Base-by-base conservation (phyloP, 345 rosid genomes). In the Camelina neglecta region DNA sequence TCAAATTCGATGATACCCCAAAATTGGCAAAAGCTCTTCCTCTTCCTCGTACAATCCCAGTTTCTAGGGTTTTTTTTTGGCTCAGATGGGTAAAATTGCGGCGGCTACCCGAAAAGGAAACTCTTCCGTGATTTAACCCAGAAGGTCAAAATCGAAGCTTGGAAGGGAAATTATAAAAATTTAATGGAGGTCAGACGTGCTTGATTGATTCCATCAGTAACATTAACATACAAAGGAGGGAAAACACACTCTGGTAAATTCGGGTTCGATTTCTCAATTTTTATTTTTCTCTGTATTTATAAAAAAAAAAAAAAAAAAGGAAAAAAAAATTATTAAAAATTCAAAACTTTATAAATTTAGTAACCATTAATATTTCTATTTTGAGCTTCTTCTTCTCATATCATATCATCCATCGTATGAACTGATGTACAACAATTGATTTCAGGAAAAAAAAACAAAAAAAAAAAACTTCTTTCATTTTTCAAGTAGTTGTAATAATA, bases 141-240 rank as follows among this genome's bases (percentile, higher is more conserved):
- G 64, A 59, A 51, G 54, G 73, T 65, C 72, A 65, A 71, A 78
- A 71, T 71, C 72, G 81, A 77, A 38, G 35, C 54, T 64, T 31
- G 8, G 4, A 13, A 44, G 29, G 31, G 41, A 60, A 51, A 18
- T 36, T 20, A 39, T 26, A 5, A 60, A 66, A 47, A 8, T 8
- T 2, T 54, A 76, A 62, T 69, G 65, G 75, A 69, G 29, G 29
- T 29, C 31, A 29, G 65, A 42, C 58, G 69, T 69, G 67, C 21
- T 57, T 64, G 71, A 64, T 57, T 64, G 71, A 64, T 73, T 75
- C 54, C 54, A 55, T 49, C 55, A 60, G 67, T 38, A 35, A 56
- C 31, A 24, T 1, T 33, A 35, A 35, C 38, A 35, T 2, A 35
- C 38, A 8, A 51, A 64, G 72, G 81, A 65, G 72, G 76, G 81